Percentiles rank a stretch among this genome's conserved stretches.
phyloP scores from a whole-genome alignment of 164 flowering plant genomes.

The Kalanchoe fedtschenkoi region DNA sequence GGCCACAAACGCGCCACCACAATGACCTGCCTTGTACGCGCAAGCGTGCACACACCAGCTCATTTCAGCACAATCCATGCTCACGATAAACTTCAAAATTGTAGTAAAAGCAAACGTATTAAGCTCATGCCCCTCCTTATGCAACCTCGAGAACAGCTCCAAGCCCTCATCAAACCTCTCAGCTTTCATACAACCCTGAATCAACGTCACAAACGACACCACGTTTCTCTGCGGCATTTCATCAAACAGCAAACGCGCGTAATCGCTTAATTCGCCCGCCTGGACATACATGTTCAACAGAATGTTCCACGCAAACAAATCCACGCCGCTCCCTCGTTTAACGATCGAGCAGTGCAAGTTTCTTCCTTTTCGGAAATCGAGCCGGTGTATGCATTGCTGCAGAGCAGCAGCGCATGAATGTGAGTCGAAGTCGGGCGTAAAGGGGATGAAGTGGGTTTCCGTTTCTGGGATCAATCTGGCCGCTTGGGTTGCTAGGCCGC shows the following conservation, averaged over 20 bases:
- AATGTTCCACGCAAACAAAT: conserved; percentile 60
- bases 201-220: conserved; percentile 62
- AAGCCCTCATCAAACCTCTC: conserved; percentile 26
- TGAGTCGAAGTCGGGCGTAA: conserved; percentile 23
- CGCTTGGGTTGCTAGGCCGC: neutral
- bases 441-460: neutral
- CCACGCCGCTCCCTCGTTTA: conserved; percentile 52
- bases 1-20: conserved; percentile 57
- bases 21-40: conserved; percentile 52
- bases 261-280: conserved; percentile 21
- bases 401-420: conserved; percentile 24
- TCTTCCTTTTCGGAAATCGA: conserved; percentile 25
- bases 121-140: conserved; percentile 61
- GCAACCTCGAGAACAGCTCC: conserved; percentile 38
- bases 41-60: conserved; percentile 41
- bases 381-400: conserved; percentile 25
- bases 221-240: conserved; percentile 64
- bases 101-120: conserved; percentile 66
- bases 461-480: neutral
- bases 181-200: conserved; percentile 39
- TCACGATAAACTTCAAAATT: conserved; percentile 56
- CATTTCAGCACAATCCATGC: conserved; percentile 40
- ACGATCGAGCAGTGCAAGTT: conserved; percentile 44
- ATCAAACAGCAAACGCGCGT: conserved; percentile 52
- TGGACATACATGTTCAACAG: conserved; percentile 53